Percentiles rank a stretch among this genome's conserved stretches.
These are phyloP conservation scores for Flaveria robusta DNA, from an alignment of 129 eudicot genomes.

Conservation along the genomic window DNA sequence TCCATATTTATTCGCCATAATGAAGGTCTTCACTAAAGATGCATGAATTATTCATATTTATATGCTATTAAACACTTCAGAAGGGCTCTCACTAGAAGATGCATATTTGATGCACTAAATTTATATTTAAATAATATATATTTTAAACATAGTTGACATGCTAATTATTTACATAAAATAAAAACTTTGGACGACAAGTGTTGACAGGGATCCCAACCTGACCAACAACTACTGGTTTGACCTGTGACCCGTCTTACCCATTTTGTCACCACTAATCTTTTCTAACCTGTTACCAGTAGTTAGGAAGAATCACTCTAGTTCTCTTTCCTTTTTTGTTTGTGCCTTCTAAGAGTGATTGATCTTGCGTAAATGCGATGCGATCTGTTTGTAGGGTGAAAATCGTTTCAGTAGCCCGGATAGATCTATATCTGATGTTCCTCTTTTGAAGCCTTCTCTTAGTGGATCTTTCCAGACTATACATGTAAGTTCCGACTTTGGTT, in stretches of 20 bases:
- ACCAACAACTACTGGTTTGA: neutral
- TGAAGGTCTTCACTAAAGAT: neutral
- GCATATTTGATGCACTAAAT: neutral
- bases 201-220: neutral
- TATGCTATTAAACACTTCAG: neutral
- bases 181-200: neutral
- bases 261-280: neutral
- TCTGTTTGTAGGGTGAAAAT: slow-evolving; percentile 46
- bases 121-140: neutral
- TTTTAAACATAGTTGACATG: neutral
- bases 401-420: slow-evolving; percentile 44
- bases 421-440: slow-evolving; percentile 47
- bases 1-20: neutral
- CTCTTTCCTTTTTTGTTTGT: slow-evolving; percentile 13
- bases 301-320: slow-evolving; percentile 5
- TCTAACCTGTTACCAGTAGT: neutral
- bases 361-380: slow-evolving; percentile 6
- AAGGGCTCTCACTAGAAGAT: slow-evolving; percentile 1
- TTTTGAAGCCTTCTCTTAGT: slow-evolving; percentile 43
- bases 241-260: neutral
- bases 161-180: neutral
- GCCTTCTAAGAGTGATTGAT: slow-evolving; percentile 17
- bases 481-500: slow-evolving; percentile 41
- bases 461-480: slow-evolving; percentile 50
- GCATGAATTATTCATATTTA: neutral